Evolutionary conservation across 140 eudicot species (phyloP).

Genomic region (Ambrosia hybrid): DNA sequence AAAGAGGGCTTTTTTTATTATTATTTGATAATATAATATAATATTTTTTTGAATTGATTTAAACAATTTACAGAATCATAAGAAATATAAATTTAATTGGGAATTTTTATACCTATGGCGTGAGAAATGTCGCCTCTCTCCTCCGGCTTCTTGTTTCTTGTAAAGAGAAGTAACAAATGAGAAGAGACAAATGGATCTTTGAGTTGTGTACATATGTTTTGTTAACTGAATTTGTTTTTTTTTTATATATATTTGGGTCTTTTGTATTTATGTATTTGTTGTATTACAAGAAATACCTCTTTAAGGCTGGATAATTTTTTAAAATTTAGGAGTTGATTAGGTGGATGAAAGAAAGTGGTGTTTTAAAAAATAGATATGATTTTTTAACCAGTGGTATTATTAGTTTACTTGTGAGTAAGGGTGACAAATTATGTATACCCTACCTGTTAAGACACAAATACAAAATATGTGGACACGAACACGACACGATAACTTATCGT

Average conservation of each 20-base stretch:
- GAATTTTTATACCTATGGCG: constrained; percentile 29
- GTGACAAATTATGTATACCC: no score
- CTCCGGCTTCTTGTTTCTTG: constrained; percentile 12
- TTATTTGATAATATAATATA: no score
- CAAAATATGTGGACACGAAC: no score
- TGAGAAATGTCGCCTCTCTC: constrained; percentile 25
- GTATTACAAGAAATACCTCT: background rate
- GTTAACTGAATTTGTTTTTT: background rate
- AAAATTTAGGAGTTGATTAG: no score
- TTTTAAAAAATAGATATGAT: no score
- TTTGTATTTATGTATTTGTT: background rate
- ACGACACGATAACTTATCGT: no score
- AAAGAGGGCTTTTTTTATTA: constrained; percentile 6
- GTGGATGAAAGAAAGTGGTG: no score
- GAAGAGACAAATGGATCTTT: constrained; percentile 38
- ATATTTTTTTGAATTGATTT: background rate
- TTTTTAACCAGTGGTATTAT: no score
- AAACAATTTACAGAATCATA: constrained; percentile 17
- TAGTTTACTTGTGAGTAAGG: no score
- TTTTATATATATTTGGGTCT: background rate
- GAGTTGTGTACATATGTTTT: constrained; percentile 26
- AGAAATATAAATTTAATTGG: background rate
- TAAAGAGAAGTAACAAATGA: constrained; percentile 22
- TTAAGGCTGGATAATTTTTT: background rate
- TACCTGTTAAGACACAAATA: no score